Evolutionary conservation across 2,329 filamentous ascomycete genomes (phyloP).

Genomic region (Nectriaceae sp.): DNA sequence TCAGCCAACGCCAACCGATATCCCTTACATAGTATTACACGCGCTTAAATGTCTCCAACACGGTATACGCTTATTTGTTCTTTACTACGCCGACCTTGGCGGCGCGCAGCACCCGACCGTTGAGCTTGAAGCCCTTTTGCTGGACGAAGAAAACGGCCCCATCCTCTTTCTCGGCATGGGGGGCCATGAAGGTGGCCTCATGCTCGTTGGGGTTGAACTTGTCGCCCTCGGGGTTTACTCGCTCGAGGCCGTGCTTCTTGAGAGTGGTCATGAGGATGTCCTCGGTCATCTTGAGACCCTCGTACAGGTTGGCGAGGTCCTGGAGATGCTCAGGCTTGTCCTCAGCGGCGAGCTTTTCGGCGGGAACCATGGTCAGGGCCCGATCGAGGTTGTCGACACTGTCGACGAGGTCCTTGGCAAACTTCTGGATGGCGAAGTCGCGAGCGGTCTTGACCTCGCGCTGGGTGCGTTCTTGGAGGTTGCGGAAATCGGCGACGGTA

Average conservation of each 20-base stretch:
- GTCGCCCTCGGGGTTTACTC: slow-evolving; percentile 79
- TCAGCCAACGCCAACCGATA: slow-evolving; percentile 37
- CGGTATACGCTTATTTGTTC: slow-evolving; percentile 56
- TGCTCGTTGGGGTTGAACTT: slow-evolving; percentile 97
- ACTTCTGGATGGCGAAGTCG: slow-evolving; percentile 94
- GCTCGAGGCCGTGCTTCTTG: slow-evolving; percentile 90
- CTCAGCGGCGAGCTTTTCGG: slow-evolving; percentile 65
- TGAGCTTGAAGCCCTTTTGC: slow-evolving; percentile 93
- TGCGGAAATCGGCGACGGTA: slow-evolving; percentile 93
- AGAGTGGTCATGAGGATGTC: slow-evolving; percentile 82
- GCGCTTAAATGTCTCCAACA: slow-evolving; percentile 8
- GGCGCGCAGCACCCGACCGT: slow-evolving; percentile 84
- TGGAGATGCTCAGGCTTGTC: slow-evolving; percentile 57
- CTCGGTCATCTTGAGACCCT: slow-evolving; percentile 95
- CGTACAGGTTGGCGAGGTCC: slow-evolving; percentile 79
- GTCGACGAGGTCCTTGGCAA: slow-evolving; percentile 93
- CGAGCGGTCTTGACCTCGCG: slow-evolving; percentile 86
- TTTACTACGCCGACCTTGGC: slow-evolving; percentile 97
- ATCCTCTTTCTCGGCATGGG: slow-evolving; percentile 84
- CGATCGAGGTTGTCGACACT: slow-evolving; percentile 97
- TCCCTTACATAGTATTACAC: slow-evolving; percentile 37
- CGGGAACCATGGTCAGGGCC: slow-evolving; percentile 76
- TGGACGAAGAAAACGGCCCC: slow-evolving; percentile 89
- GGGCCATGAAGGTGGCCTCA: slow-evolving; percentile 94
- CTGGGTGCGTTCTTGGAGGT: slow-evolving; percentile 91